Percentiles rank a stretch among this genome's conserved stretches.
Evolutionary conservation across 371 early-diverging fungal species (phyloP).

Genomic region (Batrachochytrium dendrobatidis): DNA sequence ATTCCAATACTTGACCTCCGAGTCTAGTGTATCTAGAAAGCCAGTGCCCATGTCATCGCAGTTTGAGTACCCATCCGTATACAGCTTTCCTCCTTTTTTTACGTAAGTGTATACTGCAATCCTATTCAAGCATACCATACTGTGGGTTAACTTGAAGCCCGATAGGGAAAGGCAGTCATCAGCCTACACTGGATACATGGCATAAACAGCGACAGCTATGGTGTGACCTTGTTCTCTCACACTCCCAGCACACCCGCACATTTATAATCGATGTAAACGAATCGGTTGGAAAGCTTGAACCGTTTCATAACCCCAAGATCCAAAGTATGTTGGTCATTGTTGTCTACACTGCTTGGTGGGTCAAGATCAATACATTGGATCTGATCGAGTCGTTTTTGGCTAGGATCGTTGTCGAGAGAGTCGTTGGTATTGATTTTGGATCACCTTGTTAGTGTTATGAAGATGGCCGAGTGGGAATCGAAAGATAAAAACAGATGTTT

Average conservation of each 20-base stretch:
- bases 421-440: slow-evolving; percentile 18
- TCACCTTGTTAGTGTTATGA: slow-evolving; percentile 27
- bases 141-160: background rate
- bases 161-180: slow-evolving; percentile 38
- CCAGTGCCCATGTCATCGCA: no score
- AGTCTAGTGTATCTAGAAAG: no score
- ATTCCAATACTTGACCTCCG: no score
- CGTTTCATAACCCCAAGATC: slow-evolving; percentile 62
- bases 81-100: slow-evolving; percentile 85
- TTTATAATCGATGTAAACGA: slow-evolving; percentile 61
- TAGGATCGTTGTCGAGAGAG: slow-evolving; percentile 15
- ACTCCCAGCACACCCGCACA: slow-evolving; percentile 54
- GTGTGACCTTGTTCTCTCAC: slow-evolving; percentile 65
- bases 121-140: background rate
- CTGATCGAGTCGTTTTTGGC: slow-evolving; percentile 23
- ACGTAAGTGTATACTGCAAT: slow-evolving; percentile 51
- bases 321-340: slow-evolving; percentile 37
- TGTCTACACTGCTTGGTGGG: background rate
- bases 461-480: slow-evolving; percentile 69
- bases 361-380: background rate
- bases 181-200: slow-evolving; percentile 78
- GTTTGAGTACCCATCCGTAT: slow-evolving; percentile 51
- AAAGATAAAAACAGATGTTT: slow-evolving; percentile 53
- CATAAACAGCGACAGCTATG: slow-evolving; percentile 71
- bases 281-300: slow-evolving; percentile 38